A percentile compares a stretch with the other conserved stretches of the same genome.
Conservation (phyloP, 345 rosid genomes). For the Dipteronia dyeriana region DNA sequence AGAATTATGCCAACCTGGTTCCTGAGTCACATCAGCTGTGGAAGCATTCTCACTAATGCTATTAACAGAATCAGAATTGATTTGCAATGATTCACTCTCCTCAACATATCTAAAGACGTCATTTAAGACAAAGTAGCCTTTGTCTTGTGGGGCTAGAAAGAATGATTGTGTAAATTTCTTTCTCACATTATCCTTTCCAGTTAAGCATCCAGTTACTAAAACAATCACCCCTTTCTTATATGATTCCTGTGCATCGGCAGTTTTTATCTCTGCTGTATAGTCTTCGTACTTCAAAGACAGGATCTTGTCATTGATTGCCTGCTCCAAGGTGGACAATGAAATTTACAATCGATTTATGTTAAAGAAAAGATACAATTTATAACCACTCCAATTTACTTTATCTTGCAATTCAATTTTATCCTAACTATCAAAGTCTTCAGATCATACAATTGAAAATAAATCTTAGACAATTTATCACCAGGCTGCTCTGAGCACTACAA, state of each 20-base stretch:
- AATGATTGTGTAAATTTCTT: constrained; percentile 69
- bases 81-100: constrained; percentile 39
- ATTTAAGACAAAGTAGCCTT: constrained; percentile 72
- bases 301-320: constrained; percentile 53
- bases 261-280: constrained; percentile 61
- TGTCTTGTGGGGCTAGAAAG: constrained; percentile 78
- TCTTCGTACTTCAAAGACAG: constrained; percentile 45
- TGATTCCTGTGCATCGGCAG: constrained; percentile 73
- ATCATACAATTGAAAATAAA: background rate
- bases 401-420: constrained; percentile 5
- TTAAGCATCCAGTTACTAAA: constrained; percentile 67
- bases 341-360: constrained; percentile 4
- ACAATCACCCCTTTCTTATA: constrained; percentile 65
- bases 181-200: constrained; percentile 58
- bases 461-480: background rate
- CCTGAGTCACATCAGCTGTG: constrained; percentile 31
- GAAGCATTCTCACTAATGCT: constrained; percentile 35
- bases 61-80: constrained; percentile 26
- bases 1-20: constrained; percentile 39
- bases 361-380: background rate
- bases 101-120: constrained; percentile 68
- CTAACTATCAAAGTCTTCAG: background rate
- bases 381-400: constrained; percentile 1
- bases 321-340: constrained; percentile 21
- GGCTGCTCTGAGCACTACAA: background rate